Percentiles rank a stretch among this genome's conserved stretches.
Evolutionary conservation across 2,329 filamentous ascomycete genomes (phyloP).

Genomic region (Sarocladium strictum): DNA sequence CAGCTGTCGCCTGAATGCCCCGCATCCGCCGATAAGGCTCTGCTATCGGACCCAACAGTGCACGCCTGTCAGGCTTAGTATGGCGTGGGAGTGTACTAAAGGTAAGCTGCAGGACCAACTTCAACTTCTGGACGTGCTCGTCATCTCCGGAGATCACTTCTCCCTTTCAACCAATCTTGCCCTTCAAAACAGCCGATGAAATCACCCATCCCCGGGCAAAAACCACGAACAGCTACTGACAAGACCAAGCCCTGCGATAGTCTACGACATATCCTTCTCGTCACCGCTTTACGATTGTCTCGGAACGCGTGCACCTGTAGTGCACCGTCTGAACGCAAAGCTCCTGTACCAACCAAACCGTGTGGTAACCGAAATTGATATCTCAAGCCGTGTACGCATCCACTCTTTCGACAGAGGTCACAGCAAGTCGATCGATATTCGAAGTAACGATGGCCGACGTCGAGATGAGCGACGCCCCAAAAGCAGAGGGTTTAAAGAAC

Average conservation of each 20-base stretch:
- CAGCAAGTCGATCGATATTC: background rate
- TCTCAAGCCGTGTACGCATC: background rate
- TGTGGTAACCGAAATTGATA: too few relatives aligned
- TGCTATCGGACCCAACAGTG: background rate
- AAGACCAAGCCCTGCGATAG: too few relatives aligned
- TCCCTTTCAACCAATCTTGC: background rate
- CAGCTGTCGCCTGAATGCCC: background rate
- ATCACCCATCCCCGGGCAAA: background rate
- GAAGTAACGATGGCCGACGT: conserved; percentile 74
- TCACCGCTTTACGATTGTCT: background rate
- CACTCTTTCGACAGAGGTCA: too few relatives aligned
- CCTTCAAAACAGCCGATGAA: too few relatives aligned
- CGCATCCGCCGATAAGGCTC: conserved; percentile 1
- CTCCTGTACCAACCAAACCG: too few relatives aligned
- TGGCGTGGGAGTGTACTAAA: too few relatives aligned
- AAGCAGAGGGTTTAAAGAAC: conserved; percentile 49
- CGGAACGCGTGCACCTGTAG: too few relatives aligned
- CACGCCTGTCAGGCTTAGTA: background rate
- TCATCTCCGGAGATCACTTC: background rate
- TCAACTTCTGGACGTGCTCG: background rate
- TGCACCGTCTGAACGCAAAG: too few relatives aligned
- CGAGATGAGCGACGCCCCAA: conserved; percentile 85
- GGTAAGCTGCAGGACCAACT: background rate
- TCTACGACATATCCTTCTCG: background rate
- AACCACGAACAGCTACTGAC: background rate